These are phyloP conservation scores for Mycena alexandri DNA, from an alignment of 768 basidiomycete species.

Conservation along the genomic window DNA sequence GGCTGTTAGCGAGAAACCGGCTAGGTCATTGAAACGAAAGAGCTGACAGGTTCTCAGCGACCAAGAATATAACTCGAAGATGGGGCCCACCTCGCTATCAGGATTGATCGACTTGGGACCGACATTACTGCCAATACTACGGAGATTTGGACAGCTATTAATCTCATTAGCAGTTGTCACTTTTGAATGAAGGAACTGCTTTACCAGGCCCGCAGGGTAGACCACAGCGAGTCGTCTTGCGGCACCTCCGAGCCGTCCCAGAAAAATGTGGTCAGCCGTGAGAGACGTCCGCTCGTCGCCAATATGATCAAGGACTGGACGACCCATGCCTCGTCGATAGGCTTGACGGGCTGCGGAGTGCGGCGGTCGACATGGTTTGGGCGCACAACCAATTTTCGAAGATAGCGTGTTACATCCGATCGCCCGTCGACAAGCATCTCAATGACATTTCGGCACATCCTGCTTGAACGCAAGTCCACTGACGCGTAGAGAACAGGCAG, in stretches of 20 bases:
- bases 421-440: slow-evolving; percentile 17
- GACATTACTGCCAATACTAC: slow-evolving; percentile 34
- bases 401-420: slow-evolving; percentile 28
- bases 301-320: slow-evolving; percentile 28
- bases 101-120: slow-evolving; percentile 32
- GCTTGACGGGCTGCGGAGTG: slow-evolving; percentile 25
- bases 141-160: slow-evolving; percentile 35
- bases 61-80: not conserved
- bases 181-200: slow-evolving; percentile 8
- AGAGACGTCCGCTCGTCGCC: slow-evolving; percentile 31
- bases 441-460: slow-evolving; percentile 29
- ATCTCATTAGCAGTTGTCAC: slow-evolving; percentile 16
- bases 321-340: slow-evolving; percentile 35
- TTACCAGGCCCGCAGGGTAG: slow-evolving; percentile 34
- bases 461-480: slow-evolving; percentile 35
- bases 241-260: slow-evolving; percentile 39
- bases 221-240: slow-evolving; percentile 35
- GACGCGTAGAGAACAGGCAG: slow-evolving; percentile 37
- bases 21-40: slow-evolving; percentile 33
- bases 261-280: slow-evolving; percentile 35
- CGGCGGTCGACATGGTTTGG: slow-evolving; percentile 36
- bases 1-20: slow-evolving; percentile 34
- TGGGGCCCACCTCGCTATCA: slow-evolving; percentile 33
- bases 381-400: slow-evolving; percentile 33
- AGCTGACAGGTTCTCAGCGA: slow-evolving; percentile 20